phyloP scores from a whole-genome alignment of 2,329 filamentous ascomycete species.

The Fusarium continuum region DNA sequence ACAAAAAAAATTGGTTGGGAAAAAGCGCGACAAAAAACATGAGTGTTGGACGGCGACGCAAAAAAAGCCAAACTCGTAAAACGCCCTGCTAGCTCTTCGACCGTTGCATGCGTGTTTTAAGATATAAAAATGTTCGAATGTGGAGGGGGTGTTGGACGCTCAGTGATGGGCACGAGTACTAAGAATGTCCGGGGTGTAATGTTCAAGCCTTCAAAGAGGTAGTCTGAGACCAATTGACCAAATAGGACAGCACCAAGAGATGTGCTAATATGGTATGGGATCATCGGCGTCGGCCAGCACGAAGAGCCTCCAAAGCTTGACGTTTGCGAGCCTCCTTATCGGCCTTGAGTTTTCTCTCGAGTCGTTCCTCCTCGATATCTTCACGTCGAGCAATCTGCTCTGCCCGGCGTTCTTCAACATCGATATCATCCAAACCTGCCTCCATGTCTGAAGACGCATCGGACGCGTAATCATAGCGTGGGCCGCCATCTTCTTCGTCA shows the following conservation, averaged over 20 bases:
- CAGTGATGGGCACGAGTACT: neutral
- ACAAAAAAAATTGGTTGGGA: slow-evolving; percentile 16
- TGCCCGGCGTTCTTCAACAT: slow-evolving; percentile 73
- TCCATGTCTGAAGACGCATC: slow-evolving; percentile 82
- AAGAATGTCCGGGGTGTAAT: neutral
- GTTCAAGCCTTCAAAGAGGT: neutral
- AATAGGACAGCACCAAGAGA: too few species aligned
- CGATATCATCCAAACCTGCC: slow-evolving; percentile 77
- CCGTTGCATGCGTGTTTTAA: slow-evolving; percentile 33
- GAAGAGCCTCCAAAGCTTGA: slow-evolving; percentile 50
- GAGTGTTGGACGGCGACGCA: neutral
- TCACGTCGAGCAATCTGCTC: slow-evolving; percentile 71
- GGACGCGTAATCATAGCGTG: slow-evolving; percentile 65
- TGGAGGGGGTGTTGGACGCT: neutral
- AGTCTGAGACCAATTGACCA: too few species aligned
- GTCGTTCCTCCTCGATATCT: slow-evolving; percentile 70
- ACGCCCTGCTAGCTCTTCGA: slow-evolving; percentile 35
- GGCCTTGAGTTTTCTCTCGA: slow-evolving; percentile 68
- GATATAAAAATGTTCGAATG: slow-evolving; percentile 3
- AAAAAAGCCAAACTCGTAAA: slow-evolving; percentile 24
- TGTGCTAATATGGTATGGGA: too few species aligned
- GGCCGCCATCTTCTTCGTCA: slow-evolving; percentile 58
- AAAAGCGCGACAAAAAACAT: slow-evolving; percentile 12
- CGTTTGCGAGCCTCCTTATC: slow-evolving; percentile 68
- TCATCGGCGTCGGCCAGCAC: slow-evolving; percentile 45